Percentiles rank a stretch among this genome's conserved stretches.
phyloP scores from a whole-genome alignment of 441 rosid genomes.

The Populus trichocarpa region DNA sequence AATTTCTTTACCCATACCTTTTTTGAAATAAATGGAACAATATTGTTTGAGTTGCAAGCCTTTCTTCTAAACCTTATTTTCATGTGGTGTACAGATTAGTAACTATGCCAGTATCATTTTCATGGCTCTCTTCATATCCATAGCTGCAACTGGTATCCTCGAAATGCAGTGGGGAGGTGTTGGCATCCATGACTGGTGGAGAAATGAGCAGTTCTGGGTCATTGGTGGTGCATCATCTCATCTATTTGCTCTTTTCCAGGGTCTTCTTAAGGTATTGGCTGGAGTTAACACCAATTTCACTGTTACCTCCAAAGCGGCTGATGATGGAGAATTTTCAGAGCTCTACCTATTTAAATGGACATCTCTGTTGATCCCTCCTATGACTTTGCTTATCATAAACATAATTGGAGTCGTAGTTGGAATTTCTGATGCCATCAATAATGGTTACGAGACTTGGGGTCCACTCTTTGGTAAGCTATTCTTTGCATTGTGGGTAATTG shows the following conservation, averaged over 20 bases:
- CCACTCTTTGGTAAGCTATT: slow-evolving; percentile 84
- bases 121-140: slow-evolving; percentile 83
- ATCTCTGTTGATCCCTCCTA: slow-evolving; percentile 74
- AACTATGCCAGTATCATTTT: slow-evolving; percentile 81
- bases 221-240: slow-evolving; percentile 97
- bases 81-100: slow-evolving; percentile 60
- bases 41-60: slow-evolving; percentile 1
- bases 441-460: slow-evolving; percentile 96
- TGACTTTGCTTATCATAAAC: slow-evolving; percentile 71
- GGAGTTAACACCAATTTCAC: slow-evolving; percentile 96
- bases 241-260: slow-evolving; percentile 92
- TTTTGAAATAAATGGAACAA: slow-evolving; percentile 8
- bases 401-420: slow-evolving; percentile 79
- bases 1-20: slow-evolving; percentile 10
- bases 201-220: slow-evolving; percentile 99
- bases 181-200: slow-evolving; percentile 97
- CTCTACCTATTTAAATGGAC: slow-evolving; percentile 96
- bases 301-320: slow-evolving; percentile 94
- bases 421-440: slow-evolving; percentile 80
- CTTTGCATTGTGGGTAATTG: slow-evolving; percentile 90
- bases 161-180: slow-evolving; percentile 99
- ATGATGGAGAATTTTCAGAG: slow-evolving; percentile 86
- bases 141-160: slow-evolving; percentile 75
- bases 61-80: slow-evolving; percentile 17
- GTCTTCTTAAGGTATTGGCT: slow-evolving; percentile 90